Base-by-base conservation (phyloP, 768 basidiomycete species). In the Suillus lakei region DNA sequence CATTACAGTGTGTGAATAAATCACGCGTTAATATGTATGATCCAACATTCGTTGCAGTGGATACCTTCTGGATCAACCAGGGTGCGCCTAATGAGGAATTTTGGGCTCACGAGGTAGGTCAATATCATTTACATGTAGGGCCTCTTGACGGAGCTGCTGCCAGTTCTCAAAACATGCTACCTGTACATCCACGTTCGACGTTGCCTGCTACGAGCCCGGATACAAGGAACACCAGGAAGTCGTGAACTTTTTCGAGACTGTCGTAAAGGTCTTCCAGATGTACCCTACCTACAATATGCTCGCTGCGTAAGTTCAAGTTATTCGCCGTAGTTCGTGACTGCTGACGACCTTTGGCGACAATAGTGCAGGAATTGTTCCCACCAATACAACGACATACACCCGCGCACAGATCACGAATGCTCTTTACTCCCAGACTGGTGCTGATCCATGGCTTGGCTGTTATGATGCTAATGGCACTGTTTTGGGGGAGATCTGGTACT, bases 121-220 rank as follows among this genome's bases (percentile, higher is more conserved):
- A 23, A 51, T 30, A 0, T 23, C 36, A 9, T 1, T 32, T 21
- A 32, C 50, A 21, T 28, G 5, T 15, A 21, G 18, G 38, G 28
- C 51, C 61, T 59, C n/a, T 46, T 32, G 18, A 15, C 36, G 16
- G 32, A 36, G 65, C 34, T 39, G 56, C 56, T 10, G 28, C 13
- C 55, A 88, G 85, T 90, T 88, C 73, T 87, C 87, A 34, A 91
- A 88, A 72, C 89, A 90, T 67, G 88, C 87, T 38, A 92, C 90
- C 4, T 91, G 91, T 76, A 91, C 88, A 23, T 90, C 90, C 16
- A 91, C 91, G 4, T 92, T 91, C 68, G 87, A 93, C 69, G 78
- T 88, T 36, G 82, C 84, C 30, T 92, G 91, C 76, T 92, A 92
- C 67, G 87, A 85, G 5, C 72, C 81, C 8, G 75, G 77, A 39